phyloP scores from a whole-genome alignment of 75 land plant species.

The Larix kaempferi region DNA sequence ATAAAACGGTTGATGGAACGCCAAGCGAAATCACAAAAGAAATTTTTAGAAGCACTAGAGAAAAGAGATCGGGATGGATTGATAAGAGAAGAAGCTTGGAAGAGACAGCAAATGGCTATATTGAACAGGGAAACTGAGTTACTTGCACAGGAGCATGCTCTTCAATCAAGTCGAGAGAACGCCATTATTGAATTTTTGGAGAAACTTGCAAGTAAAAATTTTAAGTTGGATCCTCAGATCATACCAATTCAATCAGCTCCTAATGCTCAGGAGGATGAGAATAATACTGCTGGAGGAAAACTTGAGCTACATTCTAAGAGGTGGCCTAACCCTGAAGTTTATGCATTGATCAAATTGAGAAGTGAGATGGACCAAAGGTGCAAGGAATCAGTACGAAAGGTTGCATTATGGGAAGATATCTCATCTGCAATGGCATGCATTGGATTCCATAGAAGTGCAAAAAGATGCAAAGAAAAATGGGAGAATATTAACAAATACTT shows the following conservation, averaged over 20 bases:
- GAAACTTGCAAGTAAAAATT: slow-evolving; percentile 52
- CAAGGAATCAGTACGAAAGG: slow-evolving; percentile 47
- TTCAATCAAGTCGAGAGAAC: slow-evolving; percentile 44
- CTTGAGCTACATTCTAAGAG: slow-evolving; percentile 22
- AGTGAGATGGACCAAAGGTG: slow-evolving; percentile 50
- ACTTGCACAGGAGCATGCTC: slow-evolving; percentile 38
- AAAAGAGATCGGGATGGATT: slow-evolving; percentile 45
- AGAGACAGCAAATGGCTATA: slow-evolving; percentile 42
- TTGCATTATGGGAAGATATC: slow-evolving; percentile 79
- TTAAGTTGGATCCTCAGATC: slow-evolving; percentile 26
- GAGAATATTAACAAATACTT: slow-evolving; percentile 92
- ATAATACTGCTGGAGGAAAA: neutral
- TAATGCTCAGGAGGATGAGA: neutral
- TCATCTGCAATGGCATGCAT: slow-evolving; percentile 39
- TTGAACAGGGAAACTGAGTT: slow-evolving; percentile 35
- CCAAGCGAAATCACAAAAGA: slow-evolving; percentile 48
- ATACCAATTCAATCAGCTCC: neutral
- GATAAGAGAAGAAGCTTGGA: slow-evolving; percentile 53
- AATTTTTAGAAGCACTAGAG: slow-evolving; percentile 58
- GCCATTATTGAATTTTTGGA: slow-evolving; percentile 49
- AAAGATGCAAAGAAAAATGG: slow-evolving; percentile 90
- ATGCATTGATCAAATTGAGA: slow-evolving; percentile 56
- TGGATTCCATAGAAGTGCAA: slow-evolving; percentile 59
- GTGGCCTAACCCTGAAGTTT: slow-evolving; percentile 76
- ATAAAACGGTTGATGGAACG: slow-evolving; percentile 51